phyloP scores from a whole-genome alignment of 2,329 filamentous ascomycete species.

The Colletotrichum noveboracense region DNA sequence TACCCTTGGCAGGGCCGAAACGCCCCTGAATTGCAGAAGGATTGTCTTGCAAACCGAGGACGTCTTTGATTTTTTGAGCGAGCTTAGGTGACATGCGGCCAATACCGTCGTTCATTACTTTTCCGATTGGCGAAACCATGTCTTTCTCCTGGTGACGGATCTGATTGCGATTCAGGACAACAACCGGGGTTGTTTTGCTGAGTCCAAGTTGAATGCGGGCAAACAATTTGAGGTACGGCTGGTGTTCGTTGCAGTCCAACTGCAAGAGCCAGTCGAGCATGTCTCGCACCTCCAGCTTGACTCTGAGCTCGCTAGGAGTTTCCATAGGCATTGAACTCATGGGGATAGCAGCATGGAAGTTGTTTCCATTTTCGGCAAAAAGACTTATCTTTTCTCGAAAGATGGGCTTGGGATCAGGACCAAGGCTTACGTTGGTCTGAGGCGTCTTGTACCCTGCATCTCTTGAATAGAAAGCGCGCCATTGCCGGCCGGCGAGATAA shows the following conservation, averaged over 20 bases:
- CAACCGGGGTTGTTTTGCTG: constrained; percentile 52
- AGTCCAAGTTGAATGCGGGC: constrained; percentile 61
- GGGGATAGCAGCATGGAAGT: constrained; percentile 34
- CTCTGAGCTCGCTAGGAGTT: constrained; percentile 20
- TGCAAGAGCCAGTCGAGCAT: constrained; percentile 61
- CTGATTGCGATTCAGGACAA: constrained; percentile 50
- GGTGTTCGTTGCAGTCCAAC: constrained; percentile 44
- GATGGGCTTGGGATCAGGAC: constrained; percentile 28
- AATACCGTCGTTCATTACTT: constrained; percentile 72
- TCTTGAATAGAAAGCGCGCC: constrained; percentile 53
- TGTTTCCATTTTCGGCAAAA: constrained; percentile 58
- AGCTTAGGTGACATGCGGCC: constrained; percentile 67
- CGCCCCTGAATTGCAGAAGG: constrained; percentile 73
- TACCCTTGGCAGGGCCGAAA: constrained; percentile 75
- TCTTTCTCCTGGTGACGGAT: constrained; percentile 45
- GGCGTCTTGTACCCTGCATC: constrained; percentile 7
- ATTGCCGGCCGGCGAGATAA: constrained; percentile 49
- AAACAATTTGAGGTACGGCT: constrained; percentile 62
- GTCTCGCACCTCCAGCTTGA: constrained; percentile 38
- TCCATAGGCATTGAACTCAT: constrained; percentile 20
- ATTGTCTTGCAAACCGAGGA: constrained; percentile 55
- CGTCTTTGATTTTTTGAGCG: constrained; percentile 54
- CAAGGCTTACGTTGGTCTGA: constrained; percentile 40
- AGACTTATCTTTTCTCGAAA: constrained; percentile 36
- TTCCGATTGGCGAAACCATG: constrained; percentile 40